Evolutionary conservation across 1,139 yeast species (phyloP).

Genomic region (Kodamaea ohmeri): DNA sequence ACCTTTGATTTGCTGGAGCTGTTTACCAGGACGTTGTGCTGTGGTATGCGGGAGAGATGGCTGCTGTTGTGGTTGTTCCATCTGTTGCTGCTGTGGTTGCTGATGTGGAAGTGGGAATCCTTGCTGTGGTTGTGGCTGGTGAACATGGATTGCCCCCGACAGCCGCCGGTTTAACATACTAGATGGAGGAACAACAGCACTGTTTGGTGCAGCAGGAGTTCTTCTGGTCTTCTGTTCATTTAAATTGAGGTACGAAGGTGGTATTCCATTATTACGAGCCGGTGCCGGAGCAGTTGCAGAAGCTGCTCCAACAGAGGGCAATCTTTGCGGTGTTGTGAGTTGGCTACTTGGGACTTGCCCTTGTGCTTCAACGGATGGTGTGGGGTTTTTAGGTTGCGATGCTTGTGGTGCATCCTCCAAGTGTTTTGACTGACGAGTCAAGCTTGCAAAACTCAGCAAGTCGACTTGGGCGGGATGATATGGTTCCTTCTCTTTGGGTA

Average conservation of each 20-base stretch:
- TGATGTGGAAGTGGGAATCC: slow-evolving; percentile 10
- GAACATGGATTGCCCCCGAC: slow-evolving; percentile 1
- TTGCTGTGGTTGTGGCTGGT: slow-evolving; percentile 8
- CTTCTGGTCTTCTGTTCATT: slow-evolving; percentile 7
- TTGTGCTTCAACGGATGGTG: neutral
- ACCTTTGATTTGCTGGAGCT: slow-evolving; percentile 58
- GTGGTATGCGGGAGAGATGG: slow-evolving; percentile 3
- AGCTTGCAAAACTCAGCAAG: slow-evolving; percentile 46
- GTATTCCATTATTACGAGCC: slow-evolving; percentile 8
- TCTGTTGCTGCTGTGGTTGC: slow-evolving; percentile 5
- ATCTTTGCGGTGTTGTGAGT: neutral
- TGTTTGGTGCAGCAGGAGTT: slow-evolving; percentile 2
- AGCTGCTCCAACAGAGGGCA: neutral
- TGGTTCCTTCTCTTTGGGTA: slow-evolving; percentile 25
- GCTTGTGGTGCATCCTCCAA: neutral
- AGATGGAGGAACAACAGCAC: slow-evolving; percentile 23
- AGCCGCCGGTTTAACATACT: slow-evolving; percentile 22
- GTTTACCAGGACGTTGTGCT: slow-evolving; percentile 16
- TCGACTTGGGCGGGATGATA: slow-evolving; percentile 58
- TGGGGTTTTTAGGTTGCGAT: neutral
- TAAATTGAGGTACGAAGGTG: slow-evolving; percentile 9
- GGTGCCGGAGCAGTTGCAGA: slow-evolving; percentile 11
- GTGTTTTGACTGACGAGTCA: slow-evolving; percentile 43
- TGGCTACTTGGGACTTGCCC: neutral
- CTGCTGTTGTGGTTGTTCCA: no score